phyloP scores from a whole-genome alignment of 192 early-diverging fungal genomes.

The Mortierella antarctica region DNA sequence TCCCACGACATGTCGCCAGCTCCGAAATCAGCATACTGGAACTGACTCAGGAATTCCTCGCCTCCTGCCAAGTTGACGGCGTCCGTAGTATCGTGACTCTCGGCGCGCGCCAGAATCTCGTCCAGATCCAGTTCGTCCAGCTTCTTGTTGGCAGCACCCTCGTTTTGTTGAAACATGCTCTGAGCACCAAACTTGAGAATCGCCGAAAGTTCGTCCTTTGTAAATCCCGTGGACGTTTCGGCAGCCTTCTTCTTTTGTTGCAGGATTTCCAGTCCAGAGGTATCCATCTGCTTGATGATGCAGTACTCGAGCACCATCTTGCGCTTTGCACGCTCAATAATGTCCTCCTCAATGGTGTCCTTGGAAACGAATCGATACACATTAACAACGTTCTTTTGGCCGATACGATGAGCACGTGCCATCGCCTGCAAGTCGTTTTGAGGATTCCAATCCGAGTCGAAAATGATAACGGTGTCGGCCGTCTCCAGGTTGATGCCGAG shows the following conservation, averaged over 20 bases:
- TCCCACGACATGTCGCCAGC: slow-evolving; percentile 88
- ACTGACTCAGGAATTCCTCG: slow-evolving; percentile 96
- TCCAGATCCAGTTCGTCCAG: slow-evolving; percentile 97
- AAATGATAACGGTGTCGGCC: slow-evolving; percentile 97
- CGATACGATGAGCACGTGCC: slow-evolving; percentile 98
- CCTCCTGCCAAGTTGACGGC: slow-evolving; percentile 72
- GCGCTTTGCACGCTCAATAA: slow-evolving; percentile 97
- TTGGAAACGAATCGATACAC: slow-evolving; percentile 98
- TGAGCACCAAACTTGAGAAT: slow-evolving; percentile 99
- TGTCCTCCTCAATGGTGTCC: slow-evolving; percentile 98
- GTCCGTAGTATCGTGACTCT: slow-evolving; percentile 84
- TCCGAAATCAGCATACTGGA: slow-evolving; percentile 91
- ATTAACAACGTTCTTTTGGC: slow-evolving; percentile 96
- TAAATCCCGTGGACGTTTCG: slow-evolving; percentile 66
- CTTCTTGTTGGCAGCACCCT: slow-evolving; percentile 72
- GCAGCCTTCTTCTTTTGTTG: slow-evolving; percentile 59
- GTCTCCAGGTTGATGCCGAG: slow-evolving; percentile 97
- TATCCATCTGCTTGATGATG: slow-evolving; percentile 99
- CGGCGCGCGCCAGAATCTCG: slow-evolving; percentile 95
- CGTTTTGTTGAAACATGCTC: slow-evolving; percentile 91
- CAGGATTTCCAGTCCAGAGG: slow-evolving; percentile 83
- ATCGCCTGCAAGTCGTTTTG: slow-evolving; percentile 98
- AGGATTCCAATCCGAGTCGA: slow-evolving; percentile 95
- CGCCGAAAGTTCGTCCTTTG: slow-evolving; percentile 89
- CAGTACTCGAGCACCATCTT: slow-evolving; percentile 99